A percentile compares a stretch with the other conserved stretches of the same genome.
phyloP scores from a whole-genome alignment of 495 filamentous ascomycete genomes.

The Aspergillus asperescens region DNA sequence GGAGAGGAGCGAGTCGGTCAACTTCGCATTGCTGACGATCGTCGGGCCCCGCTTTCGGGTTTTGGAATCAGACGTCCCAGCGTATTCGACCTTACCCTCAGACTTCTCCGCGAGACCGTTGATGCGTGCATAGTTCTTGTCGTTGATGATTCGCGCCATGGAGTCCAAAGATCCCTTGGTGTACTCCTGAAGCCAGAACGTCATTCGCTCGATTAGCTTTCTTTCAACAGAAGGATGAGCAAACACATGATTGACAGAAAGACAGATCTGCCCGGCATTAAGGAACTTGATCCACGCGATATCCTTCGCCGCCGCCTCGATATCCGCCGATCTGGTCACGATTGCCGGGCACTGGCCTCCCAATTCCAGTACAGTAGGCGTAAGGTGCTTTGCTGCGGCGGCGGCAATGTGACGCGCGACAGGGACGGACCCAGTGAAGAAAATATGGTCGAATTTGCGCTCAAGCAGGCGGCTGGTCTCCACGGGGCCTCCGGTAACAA shows the following conservation, averaged over 20 bases:
- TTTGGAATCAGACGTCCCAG: constrained; percentile 60
- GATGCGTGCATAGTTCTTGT: constrained; percentile 68
- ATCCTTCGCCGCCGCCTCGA: constrained; percentile 66
- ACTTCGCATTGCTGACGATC: constrained; percentile 59
- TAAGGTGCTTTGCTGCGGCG: constrained; percentile 85
- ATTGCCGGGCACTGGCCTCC: constrained; percentile 84
- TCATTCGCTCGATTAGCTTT: constrained; percentile 62
- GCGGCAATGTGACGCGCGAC: constrained; percentile 77
- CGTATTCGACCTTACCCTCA: constrained; percentile 68
- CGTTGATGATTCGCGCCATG: constrained; percentile 68
- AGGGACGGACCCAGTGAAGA: constrained; percentile 72
- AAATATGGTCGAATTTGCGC: constrained; percentile 87
- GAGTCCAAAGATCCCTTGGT: constrained; percentile 50
- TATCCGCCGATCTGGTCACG: constrained; percentile 68
- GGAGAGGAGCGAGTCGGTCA: constrained; percentile 54
- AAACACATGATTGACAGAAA: constrained; percentile 78
- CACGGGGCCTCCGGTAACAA: constrained; percentile 68
- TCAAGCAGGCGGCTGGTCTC: constrained; percentile 72
- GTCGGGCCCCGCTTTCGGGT: constrained; percentile 56
- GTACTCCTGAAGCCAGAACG: constrained; percentile 58
- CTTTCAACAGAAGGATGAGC: constrained; percentile 63
- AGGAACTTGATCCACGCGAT: constrained; percentile 73
- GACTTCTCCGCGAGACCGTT: constrained; percentile 69
- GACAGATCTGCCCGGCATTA: constrained; percentile 71
- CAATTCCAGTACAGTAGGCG: constrained; percentile 76